A percentile compares a stretch with the other conserved stretches of the same genome.
Conservation (phyloP, 2,329 filamentous ascomycete genomes). For the Raffaelea deltoideospora region DNA sequence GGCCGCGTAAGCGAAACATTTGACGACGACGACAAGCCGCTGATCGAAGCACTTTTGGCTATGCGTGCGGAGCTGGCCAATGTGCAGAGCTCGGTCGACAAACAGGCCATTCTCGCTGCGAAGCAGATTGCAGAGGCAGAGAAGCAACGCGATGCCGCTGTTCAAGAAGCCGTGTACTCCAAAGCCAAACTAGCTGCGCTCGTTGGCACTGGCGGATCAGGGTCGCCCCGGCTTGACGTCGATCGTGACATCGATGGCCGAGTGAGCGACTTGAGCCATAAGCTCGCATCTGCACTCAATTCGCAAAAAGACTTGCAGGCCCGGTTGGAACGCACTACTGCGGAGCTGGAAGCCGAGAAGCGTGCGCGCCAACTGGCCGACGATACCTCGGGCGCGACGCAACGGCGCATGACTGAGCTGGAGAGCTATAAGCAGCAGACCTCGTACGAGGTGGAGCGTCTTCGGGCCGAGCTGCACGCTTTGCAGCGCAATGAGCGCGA, state of each 20-base stretch:
- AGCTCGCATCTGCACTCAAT: constrained; percentile 68
- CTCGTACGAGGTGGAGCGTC: constrained; percentile 67
- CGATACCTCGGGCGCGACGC: constrained; percentile 68
- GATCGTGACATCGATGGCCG: constrained; percentile 50
- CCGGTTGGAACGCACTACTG: constrained; percentile 52
- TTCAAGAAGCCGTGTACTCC: constrained; percentile 87
- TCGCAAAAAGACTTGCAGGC: constrained; percentile 67
- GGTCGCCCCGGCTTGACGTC: constrained; percentile 42
- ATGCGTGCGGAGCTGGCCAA: constrained; percentile 84
- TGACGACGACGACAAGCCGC: constrained; percentile 77
- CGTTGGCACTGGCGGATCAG: constrained; percentile 25
- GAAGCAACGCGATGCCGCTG: constrained; percentile 84
- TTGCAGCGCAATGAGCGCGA: constrained; percentile 66
- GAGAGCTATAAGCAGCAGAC: constrained; percentile 74
- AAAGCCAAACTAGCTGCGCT: constrained; percentile 85
- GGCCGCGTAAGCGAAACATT: constrained; percentile 64
- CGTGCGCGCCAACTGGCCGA: constrained; percentile 73
- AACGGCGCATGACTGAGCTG: constrained; percentile 69
- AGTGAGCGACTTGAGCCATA: constrained; percentile 59
- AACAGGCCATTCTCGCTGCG: constrained; percentile 71
- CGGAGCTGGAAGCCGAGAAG: constrained; percentile 68
- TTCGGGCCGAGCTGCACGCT: constrained; percentile 74
- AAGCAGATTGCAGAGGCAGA: constrained; percentile 88
- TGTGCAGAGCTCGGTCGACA: constrained; percentile 79
- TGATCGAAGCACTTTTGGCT: constrained; percentile 80